Conservation (phyloP, 2,329 filamentous ascomycete genomes). For the Ilyonectria sp. region DNA sequence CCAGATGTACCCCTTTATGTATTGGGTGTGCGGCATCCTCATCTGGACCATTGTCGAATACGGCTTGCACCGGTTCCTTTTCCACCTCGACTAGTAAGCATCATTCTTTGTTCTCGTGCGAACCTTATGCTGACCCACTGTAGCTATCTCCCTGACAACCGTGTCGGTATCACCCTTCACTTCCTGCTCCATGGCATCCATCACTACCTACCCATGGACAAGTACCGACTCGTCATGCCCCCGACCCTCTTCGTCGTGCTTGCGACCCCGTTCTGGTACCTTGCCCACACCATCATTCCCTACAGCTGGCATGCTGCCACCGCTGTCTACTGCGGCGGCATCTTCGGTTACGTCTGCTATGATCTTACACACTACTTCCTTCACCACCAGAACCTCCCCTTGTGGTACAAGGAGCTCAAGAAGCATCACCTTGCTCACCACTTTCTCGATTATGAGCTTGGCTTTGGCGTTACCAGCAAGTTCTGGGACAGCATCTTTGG, state of each 20-base stretch:
- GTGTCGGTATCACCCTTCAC: slow-evolving; percentile 87
- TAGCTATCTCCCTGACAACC: slow-evolving; percentile 91
- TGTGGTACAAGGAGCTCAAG: slow-evolving; percentile 93
- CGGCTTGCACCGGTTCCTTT: slow-evolving; percentile 87
- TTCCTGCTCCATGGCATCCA: slow-evolving; percentile 98
- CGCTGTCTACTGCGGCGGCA: slow-evolving; percentile 87
- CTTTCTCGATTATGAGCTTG: slow-evolving; percentile 97
- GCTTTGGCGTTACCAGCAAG: slow-evolving; percentile 94
- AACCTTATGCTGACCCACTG: slow-evolving; percentile 48
- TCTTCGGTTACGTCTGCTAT: slow-evolving; percentile 97
- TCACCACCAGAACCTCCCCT: slow-evolving; percentile 91
- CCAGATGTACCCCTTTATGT: slow-evolving; percentile 64
- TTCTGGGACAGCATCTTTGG: slow-evolving; percentile 97
- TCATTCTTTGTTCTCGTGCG: background rate
- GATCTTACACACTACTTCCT: slow-evolving; percentile 99
- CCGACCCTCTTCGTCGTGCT: slow-evolving; percentile 88
- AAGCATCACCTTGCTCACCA: slow-evolving; percentile 98
- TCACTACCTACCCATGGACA: slow-evolving; percentile 99
- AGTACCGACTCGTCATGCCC: slow-evolving; percentile 96
- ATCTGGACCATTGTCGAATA: slow-evolving; percentile 96
- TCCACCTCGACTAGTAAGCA: slow-evolving; percentile 91
- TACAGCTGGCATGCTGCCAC: slow-evolving; percentile 88
- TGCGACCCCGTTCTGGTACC: slow-evolving; percentile 91
- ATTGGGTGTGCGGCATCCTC: slow-evolving; percentile 79
- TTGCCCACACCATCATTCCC: slow-evolving; percentile 86